phyloP scores from a whole-genome alignment of 1,284 basidiomycete species.

The Fomitopsis betulina region DNA sequence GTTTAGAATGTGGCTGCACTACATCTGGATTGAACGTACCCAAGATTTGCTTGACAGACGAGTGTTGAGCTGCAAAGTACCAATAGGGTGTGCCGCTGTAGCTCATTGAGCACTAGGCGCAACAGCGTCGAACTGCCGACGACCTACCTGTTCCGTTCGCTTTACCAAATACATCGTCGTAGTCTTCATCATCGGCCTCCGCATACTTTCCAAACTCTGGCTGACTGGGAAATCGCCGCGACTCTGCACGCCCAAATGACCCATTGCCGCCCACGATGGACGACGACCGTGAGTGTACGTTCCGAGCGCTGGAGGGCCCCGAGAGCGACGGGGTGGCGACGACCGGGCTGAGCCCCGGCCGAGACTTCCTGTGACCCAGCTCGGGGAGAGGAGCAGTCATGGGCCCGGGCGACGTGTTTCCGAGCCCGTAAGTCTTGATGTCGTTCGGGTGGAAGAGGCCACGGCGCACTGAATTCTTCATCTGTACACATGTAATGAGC shows the following conservation, averaged over 20 bases:
- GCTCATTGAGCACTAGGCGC: background rate
- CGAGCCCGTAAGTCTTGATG: conserved; percentile 66
- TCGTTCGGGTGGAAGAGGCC: conserved; percentile 87
- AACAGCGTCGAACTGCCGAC: conserved; percentile 5
- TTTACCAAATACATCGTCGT: conserved; percentile 89
- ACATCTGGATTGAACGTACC: conserved; percentile 42
- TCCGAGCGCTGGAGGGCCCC: conserved; percentile 16
- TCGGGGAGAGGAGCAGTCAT: conserved; percentile 59
- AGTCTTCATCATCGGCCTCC: conserved; percentile 82
- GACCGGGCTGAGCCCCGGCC: conserved; percentile 41
- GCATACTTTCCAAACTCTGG: conserved; percentile 78
- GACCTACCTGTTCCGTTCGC: conserved; percentile 56
- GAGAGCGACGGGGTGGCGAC: conserved; percentile 14
- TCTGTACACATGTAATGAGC: conserved; percentile 29
- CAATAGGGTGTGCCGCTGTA: conserved; percentile 53
- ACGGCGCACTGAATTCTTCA: conserved; percentile 64
- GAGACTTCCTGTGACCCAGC: conserved; percentile 41
- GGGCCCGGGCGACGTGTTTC: conserved; percentile 46
- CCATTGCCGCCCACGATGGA: conserved; percentile 45
- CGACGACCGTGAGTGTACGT: conserved; percentile 41
- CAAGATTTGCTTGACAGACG: conserved; percentile 84
- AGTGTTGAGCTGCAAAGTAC: conserved; percentile 78
- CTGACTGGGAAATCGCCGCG: conserved; percentile 45
- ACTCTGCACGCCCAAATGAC: conserved; percentile 64
- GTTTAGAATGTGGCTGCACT: background rate